phyloP scores from a whole-genome alignment of 306 rosid species.

The Corylus heterophylla region DNA sequence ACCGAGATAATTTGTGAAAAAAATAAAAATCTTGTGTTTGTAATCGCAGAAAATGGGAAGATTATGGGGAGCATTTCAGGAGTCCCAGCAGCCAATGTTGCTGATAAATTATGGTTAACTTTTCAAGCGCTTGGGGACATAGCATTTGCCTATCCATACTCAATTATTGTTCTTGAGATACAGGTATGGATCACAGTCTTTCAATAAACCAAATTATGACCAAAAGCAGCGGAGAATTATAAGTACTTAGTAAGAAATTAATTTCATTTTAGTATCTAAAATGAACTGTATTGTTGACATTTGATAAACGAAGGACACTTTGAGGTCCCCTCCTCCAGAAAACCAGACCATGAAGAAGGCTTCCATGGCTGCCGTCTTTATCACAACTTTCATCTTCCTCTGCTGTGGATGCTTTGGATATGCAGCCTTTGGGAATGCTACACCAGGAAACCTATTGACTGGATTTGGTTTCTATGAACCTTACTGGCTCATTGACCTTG shows the following conservation, averaged over 20 bases:
- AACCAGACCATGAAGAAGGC: conserved; percentile 84
- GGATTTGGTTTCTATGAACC: conserved; percentile 86
- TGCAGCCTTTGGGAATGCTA: conserved; percentile 77
- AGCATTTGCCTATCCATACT: conserved; percentile 86
- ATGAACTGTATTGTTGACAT: not conserved
- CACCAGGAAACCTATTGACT: conserved; percentile 86
- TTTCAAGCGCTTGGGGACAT: conserved; percentile 87
- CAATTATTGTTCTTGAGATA: conserved; percentile 70
- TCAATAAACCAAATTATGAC: not conserved
- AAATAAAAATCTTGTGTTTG: not conserved
- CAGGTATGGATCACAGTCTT: conserved; percentile 46
- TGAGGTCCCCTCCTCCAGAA: conserved; percentile 80
- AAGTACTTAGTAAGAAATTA: not conserved
- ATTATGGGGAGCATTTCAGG: conserved; percentile 75
- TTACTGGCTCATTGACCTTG: conserved; percentile 80
- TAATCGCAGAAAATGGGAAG: conserved; percentile 65
- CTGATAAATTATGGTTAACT: conserved; percentile 57
- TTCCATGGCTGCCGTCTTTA: conserved; percentile 43
- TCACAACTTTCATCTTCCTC: conserved; percentile 80
- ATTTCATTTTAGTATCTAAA: conserved; percentile 9
- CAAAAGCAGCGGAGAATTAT: not conserved
- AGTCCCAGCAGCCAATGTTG: conserved; percentile 51
- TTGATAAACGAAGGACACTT: conserved; percentile 62
- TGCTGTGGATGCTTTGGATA: conserved; percentile 87
- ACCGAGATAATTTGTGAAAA: not conserved